A percentile compares a stretch with the other conserved stretches of the same genome.
phyloP scores from a whole-genome alignment of 148 eudicot species.

The Chenopodium suecicum region DNA sequence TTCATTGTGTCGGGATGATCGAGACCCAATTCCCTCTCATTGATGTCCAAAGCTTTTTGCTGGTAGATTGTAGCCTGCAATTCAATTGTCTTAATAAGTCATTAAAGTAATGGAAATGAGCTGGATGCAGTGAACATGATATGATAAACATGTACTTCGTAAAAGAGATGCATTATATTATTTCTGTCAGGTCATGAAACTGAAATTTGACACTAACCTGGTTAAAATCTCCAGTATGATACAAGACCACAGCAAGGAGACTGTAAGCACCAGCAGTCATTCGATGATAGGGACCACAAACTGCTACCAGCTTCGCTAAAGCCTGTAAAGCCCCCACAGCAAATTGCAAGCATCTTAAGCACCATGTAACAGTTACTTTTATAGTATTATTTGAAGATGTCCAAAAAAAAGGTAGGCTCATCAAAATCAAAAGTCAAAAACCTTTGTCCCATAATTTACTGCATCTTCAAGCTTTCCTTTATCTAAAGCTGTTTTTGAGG shows the following conservation, averaged over 20 bases:
- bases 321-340: slow-evolving; percentile 50
- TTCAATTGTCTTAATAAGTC: slow-evolving; percentile 21
- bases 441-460: slow-evolving; percentile 98
- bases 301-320: slow-evolving; percentile 95
- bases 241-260: slow-evolving; percentile 95
- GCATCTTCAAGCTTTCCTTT: slow-evolving; percentile 99
- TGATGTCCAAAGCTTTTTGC: slow-evolving; percentile 99
- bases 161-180: background rate
- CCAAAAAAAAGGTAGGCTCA: background rate
- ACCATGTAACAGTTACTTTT: background rate
- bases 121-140: background rate
- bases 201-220: slow-evolving; percentile 55
- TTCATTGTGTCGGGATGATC: slow-evolving; percentile 99
- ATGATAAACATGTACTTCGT: too few species aligned
- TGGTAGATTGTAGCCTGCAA: slow-evolving; percentile 97
- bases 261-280: slow-evolving; percentile 99
- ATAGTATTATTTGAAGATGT: background rate
- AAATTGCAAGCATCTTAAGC: slow-evolving; percentile 9
- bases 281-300: slow-evolving; percentile 99
- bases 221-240: slow-evolving; percentile 99
- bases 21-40: slow-evolving; percentile 95
- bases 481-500: slow-evolving; percentile 97
- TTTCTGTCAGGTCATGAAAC: background rate
- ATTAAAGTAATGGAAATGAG: slow-evolving; percentile 13
- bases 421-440: slow-evolving; percentile 27